Base-by-base conservation (phyloP, 306 rosid genomes). In the Begonia fuchsioides region DNA sequence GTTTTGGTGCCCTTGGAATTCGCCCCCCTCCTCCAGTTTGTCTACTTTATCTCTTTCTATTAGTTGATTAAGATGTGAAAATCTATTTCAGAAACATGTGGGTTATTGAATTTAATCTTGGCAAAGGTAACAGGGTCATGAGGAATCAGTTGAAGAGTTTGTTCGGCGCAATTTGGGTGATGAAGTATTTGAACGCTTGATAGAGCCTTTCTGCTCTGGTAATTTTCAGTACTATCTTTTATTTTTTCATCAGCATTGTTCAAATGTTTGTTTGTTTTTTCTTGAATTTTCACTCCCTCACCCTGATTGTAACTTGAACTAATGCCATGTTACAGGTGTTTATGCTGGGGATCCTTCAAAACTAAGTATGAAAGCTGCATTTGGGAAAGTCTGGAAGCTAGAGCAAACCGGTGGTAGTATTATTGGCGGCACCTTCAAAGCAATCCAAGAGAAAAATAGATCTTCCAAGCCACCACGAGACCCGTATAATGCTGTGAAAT, bases 341-440 rank as follows among this genome's bases (percentile, higher is more conserved):
- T 90, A 90, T 71, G 95, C 98, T 1, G 95, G 95, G 7, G 94
- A 90, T 70, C 95, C 98, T 85, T 77, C 98, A 58, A 85, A 90
- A 54, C 68, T 90, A 53, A 90, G 98, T 53, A 85, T 90, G 98
- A 85, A 85, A 68, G 98, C 98, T 50, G 98, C 98, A 55, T 90
- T 90, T 54, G 93, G 98, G 15, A 90, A 79, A 72, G 95, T 90
- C 50, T 90, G 98, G 98, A 82, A 46, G 68, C 75, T 90, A 45
- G 98, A 90, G 73, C 76, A 85, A 68, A 90, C 64, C 59, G 95
- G 98, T 35, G 95, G 95, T 50, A 85, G 95, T 68, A 90, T 90
- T 45, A 67, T 90, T 53, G 98, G 95, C 57, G 95, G 98, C n/a
- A 65, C 95, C 71, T 76, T 90, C 63, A 90, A 82, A 79, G 84